These are phyloP conservation scores for Microglena sp. DNA, from an alignment of 139 green algal genomes.

Conservation along the genomic window DNA sequence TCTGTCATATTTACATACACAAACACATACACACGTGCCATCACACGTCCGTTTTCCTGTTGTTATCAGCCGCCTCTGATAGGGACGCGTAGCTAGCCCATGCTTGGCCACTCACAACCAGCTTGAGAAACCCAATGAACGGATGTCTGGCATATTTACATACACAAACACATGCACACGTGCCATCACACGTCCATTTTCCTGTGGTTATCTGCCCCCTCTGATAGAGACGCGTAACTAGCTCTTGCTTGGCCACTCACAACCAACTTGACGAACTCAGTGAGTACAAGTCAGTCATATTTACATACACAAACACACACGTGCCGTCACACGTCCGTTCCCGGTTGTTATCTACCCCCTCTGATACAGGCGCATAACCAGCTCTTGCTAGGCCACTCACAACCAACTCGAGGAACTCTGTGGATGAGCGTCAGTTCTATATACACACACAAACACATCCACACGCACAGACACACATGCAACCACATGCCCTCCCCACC, in stretches of 20 bases:
- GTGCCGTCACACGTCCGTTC: too few species aligned
- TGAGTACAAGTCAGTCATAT: too few species aligned
- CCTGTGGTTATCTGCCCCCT: constrained; percentile 25
- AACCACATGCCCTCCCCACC: constrained; percentile 19
- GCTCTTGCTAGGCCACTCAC: too few species aligned
- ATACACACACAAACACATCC: neutral
- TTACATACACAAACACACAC: too few species aligned
- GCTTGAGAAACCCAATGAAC: constrained; percentile 13
- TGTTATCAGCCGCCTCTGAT: too few species aligned
- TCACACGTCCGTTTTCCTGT: too few species aligned
- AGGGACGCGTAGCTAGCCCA: too few species aligned
- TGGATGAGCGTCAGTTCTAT: neutral
- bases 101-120: too few species aligned
- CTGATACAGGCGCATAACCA: too few species aligned
- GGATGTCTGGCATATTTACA: neutral
- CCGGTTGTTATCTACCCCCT: too few species aligned
- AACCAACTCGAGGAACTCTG: constrained; percentile 12
- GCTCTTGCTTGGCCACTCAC: constrained; percentile 21
- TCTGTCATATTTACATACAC: too few species aligned
- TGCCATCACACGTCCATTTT: constrained; percentile 53
- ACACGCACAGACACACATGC: constrained; percentile 1
- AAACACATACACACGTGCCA: too few species aligned
- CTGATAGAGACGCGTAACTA: constrained; percentile 16
- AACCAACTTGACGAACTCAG: constrained; percentile 28
- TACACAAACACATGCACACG: neutral